phyloP scores from a whole-genome alignment of 805 yeast genomes.

The Debaryomyces castellii region DNA sequence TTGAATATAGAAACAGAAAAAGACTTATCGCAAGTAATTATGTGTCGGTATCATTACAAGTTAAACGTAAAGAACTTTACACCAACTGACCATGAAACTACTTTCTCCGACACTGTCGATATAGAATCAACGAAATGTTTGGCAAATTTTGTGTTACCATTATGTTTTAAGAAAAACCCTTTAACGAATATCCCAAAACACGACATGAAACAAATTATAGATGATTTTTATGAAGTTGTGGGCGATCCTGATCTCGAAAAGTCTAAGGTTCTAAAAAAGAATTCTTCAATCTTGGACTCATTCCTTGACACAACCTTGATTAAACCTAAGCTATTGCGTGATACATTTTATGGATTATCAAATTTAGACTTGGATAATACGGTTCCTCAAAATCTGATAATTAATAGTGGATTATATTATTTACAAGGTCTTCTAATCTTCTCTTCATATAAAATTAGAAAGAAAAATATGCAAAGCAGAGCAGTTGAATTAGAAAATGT shows the following conservation, averaged over 20 bases:
- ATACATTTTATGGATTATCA: conserved; percentile 52
- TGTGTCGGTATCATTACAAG: conserved; percentile 73
- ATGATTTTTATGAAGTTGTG: conserved; percentile 64
- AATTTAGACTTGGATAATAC: conserved; percentile 11
- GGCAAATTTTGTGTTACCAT: conserved; percentile 51
- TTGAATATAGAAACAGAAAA: conserved; percentile 50
- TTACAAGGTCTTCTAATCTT: conserved; percentile 67
- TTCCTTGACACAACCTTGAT: conserved; percentile 47
- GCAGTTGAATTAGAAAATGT: conserved; percentile 80
- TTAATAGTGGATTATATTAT: conserved; percentile 62
- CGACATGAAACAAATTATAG: conserved; percentile 73
- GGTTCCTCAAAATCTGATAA: conserved; percentile 26
- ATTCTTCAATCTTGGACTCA: conserved; percentile 43
- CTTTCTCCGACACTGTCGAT: conserved; percentile 26
- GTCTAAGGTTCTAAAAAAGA: conserved; percentile 44
- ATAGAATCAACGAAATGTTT: conserved; percentile 31
- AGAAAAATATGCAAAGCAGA: conserved; percentile 76
- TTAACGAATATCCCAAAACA: conserved; percentile 58
- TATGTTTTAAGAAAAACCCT: conserved; percentile 59
- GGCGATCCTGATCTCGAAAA: conserved; percentile 60
- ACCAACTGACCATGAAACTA: conserved; percentile 64
- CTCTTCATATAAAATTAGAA: conserved; percentile 67
- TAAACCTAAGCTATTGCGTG: conserved; percentile 44
- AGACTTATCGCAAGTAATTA: conserved; percentile 73
- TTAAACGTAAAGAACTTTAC: conserved; percentile 58